A percentile compares a stretch with the other conserved stretches of the same genome.
Conservation (phyloP, 352 stramenopile species). For the Achlya hypogyna region DNA sequence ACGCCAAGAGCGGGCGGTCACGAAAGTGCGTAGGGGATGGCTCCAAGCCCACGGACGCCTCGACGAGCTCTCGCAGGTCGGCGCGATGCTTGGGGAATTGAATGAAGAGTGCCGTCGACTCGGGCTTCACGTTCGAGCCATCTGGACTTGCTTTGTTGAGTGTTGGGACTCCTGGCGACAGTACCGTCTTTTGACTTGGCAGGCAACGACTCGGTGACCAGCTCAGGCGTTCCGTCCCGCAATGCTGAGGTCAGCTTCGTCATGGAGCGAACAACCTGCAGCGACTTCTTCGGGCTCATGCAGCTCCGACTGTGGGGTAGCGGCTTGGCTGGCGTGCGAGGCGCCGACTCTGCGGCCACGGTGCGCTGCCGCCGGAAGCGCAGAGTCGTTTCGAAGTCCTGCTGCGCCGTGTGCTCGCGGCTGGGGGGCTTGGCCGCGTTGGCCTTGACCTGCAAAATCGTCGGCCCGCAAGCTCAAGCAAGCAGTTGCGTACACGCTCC, state of each 20-base stretch:
- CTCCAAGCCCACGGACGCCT: not conserved
- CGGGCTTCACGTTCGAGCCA: not conserved
- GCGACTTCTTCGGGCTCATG: slow-evolving; percentile 22
- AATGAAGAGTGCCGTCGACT: not conserved
- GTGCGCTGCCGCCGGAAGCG: slow-evolving; percentile 4
- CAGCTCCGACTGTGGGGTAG: slow-evolving; percentile 22
- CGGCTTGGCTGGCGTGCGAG: slow-evolving; percentile 24
- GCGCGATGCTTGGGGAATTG: not conserved
- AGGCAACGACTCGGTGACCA: not conserved
- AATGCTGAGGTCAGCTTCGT: slow-evolving; percentile 18
- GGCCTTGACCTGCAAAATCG: slow-evolving; percentile 29
- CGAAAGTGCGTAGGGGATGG: slow-evolving; percentile 36
- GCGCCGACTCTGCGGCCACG: slow-evolving; percentile 21
- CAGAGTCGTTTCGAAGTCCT: not conserved
- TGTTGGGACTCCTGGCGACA: too few species aligned
- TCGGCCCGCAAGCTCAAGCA: not conserved
- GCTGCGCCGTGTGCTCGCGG: not conserved
- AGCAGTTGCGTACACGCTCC: slow-evolving; percentile 29
- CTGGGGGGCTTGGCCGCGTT: slow-evolving; percentile 19
- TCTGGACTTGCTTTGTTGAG: too few species aligned
- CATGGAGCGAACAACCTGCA: not conserved
- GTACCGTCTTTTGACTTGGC: not conserved
- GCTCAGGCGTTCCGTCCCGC: not conserved
- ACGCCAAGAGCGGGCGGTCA: slow-evolving; percentile 32
- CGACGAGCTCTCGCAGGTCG: not conserved